Percentiles rank a stretch among this genome's conserved stretches.
phyloP scores from a whole-genome alignment of 257 asterid species.

The Nicotiana knightiana region DNA sequence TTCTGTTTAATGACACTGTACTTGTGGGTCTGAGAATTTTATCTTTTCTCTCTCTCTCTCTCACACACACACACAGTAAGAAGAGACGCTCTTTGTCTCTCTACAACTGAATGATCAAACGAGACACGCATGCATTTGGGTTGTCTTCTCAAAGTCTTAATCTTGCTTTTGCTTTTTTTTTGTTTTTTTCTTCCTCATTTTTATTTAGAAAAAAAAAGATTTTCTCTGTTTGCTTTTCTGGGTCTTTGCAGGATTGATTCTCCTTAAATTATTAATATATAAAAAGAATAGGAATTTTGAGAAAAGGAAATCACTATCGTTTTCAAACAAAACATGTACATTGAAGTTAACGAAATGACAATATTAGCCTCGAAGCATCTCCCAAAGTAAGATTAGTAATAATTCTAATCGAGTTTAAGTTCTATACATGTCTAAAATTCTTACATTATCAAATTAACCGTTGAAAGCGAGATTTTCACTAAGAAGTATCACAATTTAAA shows the following conservation, averaged over 20 bases:
- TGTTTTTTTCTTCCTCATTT: slow-evolving; percentile 4
- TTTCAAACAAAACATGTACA: not conserved
- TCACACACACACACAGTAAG: not conserved
- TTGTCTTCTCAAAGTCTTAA: slow-evolving; percentile 23
- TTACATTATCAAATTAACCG: too few relatives aligned
- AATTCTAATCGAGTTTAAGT: not conserved
- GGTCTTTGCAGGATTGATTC: slow-evolving; percentile 16
- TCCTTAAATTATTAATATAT: slow-evolving; percentile 9
- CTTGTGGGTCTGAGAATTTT: slow-evolving; percentile 20
- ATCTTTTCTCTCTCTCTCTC: slow-evolving; percentile 6
- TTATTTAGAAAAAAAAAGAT: not conserved
- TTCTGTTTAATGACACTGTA: slow-evolving; percentile 14
- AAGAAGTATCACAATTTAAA: too few relatives aligned
- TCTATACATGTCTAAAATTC: too few relatives aligned
- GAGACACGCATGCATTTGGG: slow-evolving; percentile 60
- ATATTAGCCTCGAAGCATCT: not conserved
- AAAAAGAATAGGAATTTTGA: not conserved
- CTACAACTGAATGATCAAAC: slow-evolving; percentile 18
- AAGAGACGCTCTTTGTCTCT: not conserved
- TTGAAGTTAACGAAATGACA: not conserved
- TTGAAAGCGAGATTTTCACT: too few relatives aligned
- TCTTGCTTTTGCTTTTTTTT: slow-evolving; percentile 21
- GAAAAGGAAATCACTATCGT: slow-evolving; percentile 5
- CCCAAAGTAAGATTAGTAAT: not conserved
- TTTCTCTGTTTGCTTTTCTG: slow-evolving; percentile 16